Conservation (phyloP, 352 stramenopile species). For the Pythium aristosporum region DNA sequence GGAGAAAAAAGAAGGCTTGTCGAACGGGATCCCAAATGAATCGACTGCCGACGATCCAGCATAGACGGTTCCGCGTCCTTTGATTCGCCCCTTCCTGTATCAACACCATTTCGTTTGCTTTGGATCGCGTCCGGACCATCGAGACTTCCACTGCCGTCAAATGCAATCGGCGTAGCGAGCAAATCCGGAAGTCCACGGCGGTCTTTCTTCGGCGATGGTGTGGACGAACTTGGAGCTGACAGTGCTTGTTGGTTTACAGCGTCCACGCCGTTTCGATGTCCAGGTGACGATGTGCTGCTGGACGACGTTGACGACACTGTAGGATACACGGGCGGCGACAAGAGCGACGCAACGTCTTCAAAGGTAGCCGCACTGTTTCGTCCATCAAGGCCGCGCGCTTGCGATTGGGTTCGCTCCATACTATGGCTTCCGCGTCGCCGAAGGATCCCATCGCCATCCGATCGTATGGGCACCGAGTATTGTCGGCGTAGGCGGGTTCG, state of each 20-base stretch:
- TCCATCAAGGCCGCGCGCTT: not conserved
- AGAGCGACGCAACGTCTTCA: constrained; percentile 21
- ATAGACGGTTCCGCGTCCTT: not conserved
- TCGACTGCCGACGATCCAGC: constrained; percentile 8
- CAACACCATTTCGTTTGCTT: not conserved
- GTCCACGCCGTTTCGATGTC: not conserved
- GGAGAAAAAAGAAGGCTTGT: constrained; percentile 28
- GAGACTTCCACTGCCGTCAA: constrained; percentile 18
- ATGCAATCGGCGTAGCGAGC: constrained; percentile 10
- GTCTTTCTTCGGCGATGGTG: not conserved
- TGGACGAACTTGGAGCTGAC: not conserved
- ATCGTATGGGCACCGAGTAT: constrained; percentile 24
- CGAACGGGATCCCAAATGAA: constrained; percentile 7
- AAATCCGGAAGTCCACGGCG: constrained; percentile 7
- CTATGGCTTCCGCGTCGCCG: constrained; percentile 29
- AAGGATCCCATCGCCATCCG: constrained; percentile 8
- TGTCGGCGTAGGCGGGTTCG: constrained; percentile 31
- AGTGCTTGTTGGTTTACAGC: not conserved
- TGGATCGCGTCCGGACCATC: not conserved
- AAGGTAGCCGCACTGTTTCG: constrained; percentile 9
- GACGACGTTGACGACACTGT: not conserved
- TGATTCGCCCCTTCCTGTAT: constrained; percentile 1
- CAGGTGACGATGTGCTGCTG: constrained; percentile 18
- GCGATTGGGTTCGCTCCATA: constrained; percentile 3
- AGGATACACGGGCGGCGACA: constrained; percentile 1